Conservation (phyloP, 2,329 filamentous ascomycete species). For the Whalleya microplaca region DNA sequence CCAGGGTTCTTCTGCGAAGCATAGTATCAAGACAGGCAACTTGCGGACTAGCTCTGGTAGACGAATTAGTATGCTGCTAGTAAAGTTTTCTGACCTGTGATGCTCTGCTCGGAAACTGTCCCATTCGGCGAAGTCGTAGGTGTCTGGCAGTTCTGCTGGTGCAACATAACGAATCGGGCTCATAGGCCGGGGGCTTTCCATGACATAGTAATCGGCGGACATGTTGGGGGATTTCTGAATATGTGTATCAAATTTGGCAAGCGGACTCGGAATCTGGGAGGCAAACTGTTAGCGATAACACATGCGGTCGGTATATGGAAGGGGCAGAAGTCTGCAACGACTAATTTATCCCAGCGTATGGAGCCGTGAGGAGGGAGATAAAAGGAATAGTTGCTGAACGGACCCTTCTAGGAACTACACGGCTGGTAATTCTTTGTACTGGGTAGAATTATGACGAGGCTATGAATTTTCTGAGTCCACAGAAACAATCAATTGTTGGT, state of each 20-base stretch:
- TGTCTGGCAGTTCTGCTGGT: background rate
- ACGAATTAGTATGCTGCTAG: background rate
- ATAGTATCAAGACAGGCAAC: background rate
- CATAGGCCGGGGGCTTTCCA: background rate
- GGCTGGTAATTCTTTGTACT: too few relatives aligned
- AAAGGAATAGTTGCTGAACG: too few relatives aligned
- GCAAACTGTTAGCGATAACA: background rate
- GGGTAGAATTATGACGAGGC: background rate
- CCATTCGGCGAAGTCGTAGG: background rate
- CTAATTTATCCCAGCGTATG: too few relatives aligned
- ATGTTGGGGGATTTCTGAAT: background rate
- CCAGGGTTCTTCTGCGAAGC: background rate
- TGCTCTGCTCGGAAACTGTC: background rate
- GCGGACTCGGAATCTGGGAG: background rate
- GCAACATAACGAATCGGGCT: background rate
- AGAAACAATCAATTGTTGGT: background rate
- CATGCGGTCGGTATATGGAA: too few relatives aligned
- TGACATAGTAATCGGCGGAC: background rate
- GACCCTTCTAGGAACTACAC: too few relatives aligned
- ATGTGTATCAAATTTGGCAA: background rate
- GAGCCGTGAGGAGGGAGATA: too few relatives aligned
- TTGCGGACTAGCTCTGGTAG: background rate
- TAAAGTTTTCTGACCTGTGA: background rate
- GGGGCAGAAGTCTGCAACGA: too few relatives aligned
- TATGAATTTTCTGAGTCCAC: background rate